A percentile compares a stretch with the other conserved stretches of the same genome.
Evolutionary conservation across 768 basidiomycete genomes (phyloP).

Genomic region (Lanmaoa rubissima): DNA sequence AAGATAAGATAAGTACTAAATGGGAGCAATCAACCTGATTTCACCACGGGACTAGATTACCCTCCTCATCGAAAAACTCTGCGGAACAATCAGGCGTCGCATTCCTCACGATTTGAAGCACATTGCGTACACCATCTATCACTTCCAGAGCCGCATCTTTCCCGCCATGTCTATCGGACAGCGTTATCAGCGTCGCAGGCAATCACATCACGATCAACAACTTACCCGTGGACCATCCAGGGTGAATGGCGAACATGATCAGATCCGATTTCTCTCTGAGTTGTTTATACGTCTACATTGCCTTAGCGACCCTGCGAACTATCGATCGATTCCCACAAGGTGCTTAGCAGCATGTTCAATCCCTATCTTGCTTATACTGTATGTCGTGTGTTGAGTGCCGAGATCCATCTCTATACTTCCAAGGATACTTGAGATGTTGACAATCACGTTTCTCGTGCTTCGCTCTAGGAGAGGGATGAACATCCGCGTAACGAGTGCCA

Average conservation of each 20-base stretch:
- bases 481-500: slow-evolving; percentile 32
- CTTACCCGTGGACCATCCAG: slow-evolving; percentile 37
- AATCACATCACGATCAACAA: neutral
- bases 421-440: slow-evolving; percentile 33
- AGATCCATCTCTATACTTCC: slow-evolving; percentile 34
- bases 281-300: slow-evolving; percentile 35
- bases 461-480: slow-evolving; percentile 35
- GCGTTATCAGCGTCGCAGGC: neutral
- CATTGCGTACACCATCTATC: slow-evolving; percentile 24
- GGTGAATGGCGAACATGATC: slow-evolving; percentile 31
- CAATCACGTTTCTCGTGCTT: slow-evolving; percentile 29
- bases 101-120: slow-evolving; percentile 25
- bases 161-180: slow-evolving; percentile 28
- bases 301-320: neutral
- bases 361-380: slow-evolving; percentile 29
- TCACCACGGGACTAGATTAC: slow-evolving; percentile 21
- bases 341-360: slow-evolving; percentile 34
- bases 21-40: neutral
- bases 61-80: slow-evolving; percentile 31
- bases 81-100: slow-evolving; percentile 28
- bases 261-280: slow-evolving; percentile 31
- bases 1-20: slow-evolving; percentile 8
- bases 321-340: slow-evolving; percentile 25
- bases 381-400: slow-evolving; percentile 29
- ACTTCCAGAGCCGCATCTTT: slow-evolving; percentile 25